Percentiles rank a stretch among this genome's conserved stretches.
These are phyloP conservation scores for Pseudocercospora fijiensis DNA, from an alignment of 2,329 filamentous ascomycete genomes.

Conservation along the genomic window DNA sequence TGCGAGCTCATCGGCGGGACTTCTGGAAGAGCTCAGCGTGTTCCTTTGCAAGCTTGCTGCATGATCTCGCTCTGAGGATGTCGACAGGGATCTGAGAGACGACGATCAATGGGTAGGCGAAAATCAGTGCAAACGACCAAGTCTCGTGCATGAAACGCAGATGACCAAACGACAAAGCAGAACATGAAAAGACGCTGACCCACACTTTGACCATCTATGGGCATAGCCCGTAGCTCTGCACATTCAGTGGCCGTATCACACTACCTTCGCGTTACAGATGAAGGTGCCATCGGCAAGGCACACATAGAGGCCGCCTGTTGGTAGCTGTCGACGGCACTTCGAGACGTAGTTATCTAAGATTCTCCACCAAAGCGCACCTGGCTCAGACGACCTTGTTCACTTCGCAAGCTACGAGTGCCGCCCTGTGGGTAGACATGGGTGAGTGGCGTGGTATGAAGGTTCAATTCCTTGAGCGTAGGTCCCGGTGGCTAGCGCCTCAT, in stretches of 20 bases:
- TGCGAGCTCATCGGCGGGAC: neutral
- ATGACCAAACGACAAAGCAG: neutral
- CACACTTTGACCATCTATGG: neutral
- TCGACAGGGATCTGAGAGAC: neutral
- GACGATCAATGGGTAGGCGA: neutral
- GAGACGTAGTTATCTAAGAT: neutral
- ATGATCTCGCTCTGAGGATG: neutral
- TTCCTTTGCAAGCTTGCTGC: neutral
- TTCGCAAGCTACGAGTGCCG: neutral
- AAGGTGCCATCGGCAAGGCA: neutral
- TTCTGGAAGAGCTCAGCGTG: neutral
- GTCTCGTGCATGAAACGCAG: neutral
- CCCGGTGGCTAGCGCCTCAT: too few species aligned
- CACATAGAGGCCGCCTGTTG: neutral
- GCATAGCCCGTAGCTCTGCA: neutral
- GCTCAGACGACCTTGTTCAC: neutral
- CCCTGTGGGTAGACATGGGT: too few species aligned
- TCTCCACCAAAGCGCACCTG: neutral
- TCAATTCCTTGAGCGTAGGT: too few species aligned
- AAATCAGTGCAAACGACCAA: neutral
- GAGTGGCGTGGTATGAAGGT: too few species aligned
- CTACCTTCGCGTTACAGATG: neutral
- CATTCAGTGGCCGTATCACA: neutral
- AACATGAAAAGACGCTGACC: neutral
- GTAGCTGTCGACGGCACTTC: neutral